Base-by-base conservation (phyloP, 1,284 basidiomycete species). In the Sparassis latifolia region DNA sequence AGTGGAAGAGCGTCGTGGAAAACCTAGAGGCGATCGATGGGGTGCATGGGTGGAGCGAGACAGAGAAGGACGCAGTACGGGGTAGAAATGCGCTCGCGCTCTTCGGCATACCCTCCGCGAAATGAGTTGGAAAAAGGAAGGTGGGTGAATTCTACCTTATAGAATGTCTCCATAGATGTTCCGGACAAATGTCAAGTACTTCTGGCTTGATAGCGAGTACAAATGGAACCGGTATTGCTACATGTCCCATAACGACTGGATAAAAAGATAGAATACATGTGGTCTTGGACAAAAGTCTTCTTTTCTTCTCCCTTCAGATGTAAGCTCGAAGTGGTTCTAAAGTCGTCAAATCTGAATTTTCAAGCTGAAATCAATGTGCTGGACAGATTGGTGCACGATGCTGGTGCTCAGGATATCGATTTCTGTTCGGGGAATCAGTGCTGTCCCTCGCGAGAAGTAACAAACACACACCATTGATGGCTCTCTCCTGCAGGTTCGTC, bases 331-430 rank as follows among this genome's bases (percentile, higher is more conserved):
- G 20, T 20, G 20, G 20, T 20, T 20, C 20, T 20, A 20, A 20
- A 20, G 20, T 20, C 20, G 20, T 20, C 20, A 20, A 60, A 77
- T 78, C 69, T 94, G 90, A 54, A 97, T 86, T 77, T 97, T 97
- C 60, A 97, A 75, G 61, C 91, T 94, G 65, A 94, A 97, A 68
- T 97, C 94, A 57, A 97, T 85, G 64, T 95, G 92, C 55, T 83
- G 89, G 30, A 91, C 89, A 4, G 89, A 91, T 67, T 96, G 92
- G 63, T 97, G 94, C 29, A 97, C 92, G 3, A 80, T 84, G 55
- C 92, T 96, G 32, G 93, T 97, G 64, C 92, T 95, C 57, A 96
- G 66, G 52, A 97, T 94, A 66, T 97, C 94, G 56, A 97, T 87
- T 63, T 93, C 93, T 94, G 64, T n/a, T 49, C 12, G 3, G 4